A percentile compares a stretch with the other conserved stretches of the same genome.
These are phyloP conservation scores for Diaporthe longicolla DNA, from an alignment of 2,329 filamentous ascomycete genomes.

Conservation along the genomic window DNA sequence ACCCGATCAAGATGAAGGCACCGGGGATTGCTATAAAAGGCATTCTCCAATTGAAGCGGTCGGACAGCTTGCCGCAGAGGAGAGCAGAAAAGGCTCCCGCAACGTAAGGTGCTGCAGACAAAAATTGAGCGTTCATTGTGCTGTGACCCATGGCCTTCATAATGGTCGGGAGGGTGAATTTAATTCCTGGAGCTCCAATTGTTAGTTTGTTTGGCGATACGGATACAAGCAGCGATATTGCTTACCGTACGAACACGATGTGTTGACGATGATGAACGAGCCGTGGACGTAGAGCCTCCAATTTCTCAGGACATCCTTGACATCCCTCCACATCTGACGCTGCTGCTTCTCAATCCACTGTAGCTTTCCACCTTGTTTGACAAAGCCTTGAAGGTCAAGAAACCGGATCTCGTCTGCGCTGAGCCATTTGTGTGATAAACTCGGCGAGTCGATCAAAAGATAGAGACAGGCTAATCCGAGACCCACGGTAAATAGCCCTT, in stretches of 20 bases:
- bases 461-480: constrained; percentile 52
- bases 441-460: constrained; percentile 10
- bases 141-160: constrained; percentile 20
- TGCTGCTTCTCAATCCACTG: background rate
- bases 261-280: background rate
- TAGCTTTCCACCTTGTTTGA: constrained; percentile 5
- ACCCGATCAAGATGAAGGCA: constrained; percentile 5
- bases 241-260: constrained; percentile 19
- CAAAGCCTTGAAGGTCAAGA: constrained; percentile 6
- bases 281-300: constrained; percentile 7
- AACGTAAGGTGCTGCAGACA: constrained; percentile 13
- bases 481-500: constrained; percentile 60
- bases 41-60: constrained; percentile 6
- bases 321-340: background rate
- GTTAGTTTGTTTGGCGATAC: too few relatives aligned
- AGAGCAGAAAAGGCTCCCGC: background rate
- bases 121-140: constrained; percentile 17
- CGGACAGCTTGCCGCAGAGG: constrained; percentile 4
- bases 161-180: constrained; percentile 7
- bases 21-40: background rate
- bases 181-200: background rate
- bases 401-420: background rate
- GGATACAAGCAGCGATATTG: background rate
- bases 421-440: constrained; percentile 1
- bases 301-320: constrained; percentile 9